These are phyloP conservation scores for Ailanthus altissimus DNA, from an alignment of 345 rosid species.

Conservation along the genomic window DNA sequence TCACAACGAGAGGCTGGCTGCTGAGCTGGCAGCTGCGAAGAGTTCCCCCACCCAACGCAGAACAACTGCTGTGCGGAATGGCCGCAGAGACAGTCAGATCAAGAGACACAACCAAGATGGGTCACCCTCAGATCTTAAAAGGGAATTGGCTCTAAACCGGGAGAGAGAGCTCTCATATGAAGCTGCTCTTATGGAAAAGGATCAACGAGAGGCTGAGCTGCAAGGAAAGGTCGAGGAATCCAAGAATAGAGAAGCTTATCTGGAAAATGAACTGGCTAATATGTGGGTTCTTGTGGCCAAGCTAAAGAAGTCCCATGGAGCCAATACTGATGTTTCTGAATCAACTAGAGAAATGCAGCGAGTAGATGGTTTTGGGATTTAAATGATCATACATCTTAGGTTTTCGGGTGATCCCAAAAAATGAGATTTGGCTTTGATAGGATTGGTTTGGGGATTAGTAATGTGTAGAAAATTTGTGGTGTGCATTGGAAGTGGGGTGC, in stretches of 20 bases:
- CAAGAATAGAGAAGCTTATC: conserved; percentile 90
- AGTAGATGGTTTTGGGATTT: conserved; percentile 33
- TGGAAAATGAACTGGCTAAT: conserved; percentile 97
- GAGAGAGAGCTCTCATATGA: conserved; percentile 88
- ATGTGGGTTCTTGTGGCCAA: conserved; percentile 99
- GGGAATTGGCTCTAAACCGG: conserved; percentile 70
- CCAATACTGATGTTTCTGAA: conserved; percentile 47
- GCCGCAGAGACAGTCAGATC: conserved; percentile 56
- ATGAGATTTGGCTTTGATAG: conserved; percentile 9
- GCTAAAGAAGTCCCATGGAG: conserved; percentile 68
- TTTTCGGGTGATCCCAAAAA: not conserved
- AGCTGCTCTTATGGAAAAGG: conserved; percentile 77
- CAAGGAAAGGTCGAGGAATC: conserved; percentile 83
- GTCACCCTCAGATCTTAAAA: conserved; percentile 67
- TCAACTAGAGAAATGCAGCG: conserved; percentile 32
- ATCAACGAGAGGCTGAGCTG: conserved; percentile 77
- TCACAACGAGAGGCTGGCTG: conserved; percentile 73
- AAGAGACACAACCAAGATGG: conserved; percentile 70
- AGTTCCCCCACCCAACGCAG: conserved; percentile 61
- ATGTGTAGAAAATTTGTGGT: conserved; percentile 25
- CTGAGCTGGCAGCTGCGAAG: conserved; percentile 69
- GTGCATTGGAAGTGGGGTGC: conserved; percentile 31
- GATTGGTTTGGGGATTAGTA: conserved; percentile 13
- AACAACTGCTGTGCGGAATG: conserved; percentile 57
- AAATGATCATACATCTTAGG: not conserved